Evolutionary conservation across 2,329 filamentous ascomycete species (phyloP), one percentile per base, ranked within the genome.

Genomic region (Biscogniauxia sp.): DNA sequence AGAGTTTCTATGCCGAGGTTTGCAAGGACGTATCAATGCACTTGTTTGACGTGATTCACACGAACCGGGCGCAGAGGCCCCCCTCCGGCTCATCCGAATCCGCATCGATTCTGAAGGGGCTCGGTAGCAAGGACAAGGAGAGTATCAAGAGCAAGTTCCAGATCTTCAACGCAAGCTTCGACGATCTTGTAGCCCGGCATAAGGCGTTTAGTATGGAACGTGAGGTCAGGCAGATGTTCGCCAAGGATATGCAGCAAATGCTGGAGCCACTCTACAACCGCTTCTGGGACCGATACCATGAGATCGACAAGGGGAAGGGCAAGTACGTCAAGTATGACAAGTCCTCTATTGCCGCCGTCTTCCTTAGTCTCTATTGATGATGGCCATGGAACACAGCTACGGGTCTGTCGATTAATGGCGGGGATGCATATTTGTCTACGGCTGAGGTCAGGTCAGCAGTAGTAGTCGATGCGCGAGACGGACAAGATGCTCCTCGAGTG

Each of bases 241-340:
- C 87, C 17, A 88, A 89, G 69, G 93, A 97, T 72, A 89, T 98
- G 65, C 92, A 95, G 74, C 88, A 89, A 69, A 92, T 97, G 78
- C 88, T 99, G 59, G 94, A 98, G 78, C 93, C 94, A 58, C 82
- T 99, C 15, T 99, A 99, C 78, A 90, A 90, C 64, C 85, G 95
- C 53, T 99, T 99, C 78, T 98, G 92, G 88, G 95, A 98, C 77
- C 86, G 94, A 26, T 99, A 99, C 74, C 93, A 97, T 74, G 95
- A 98, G 77, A 88, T 98, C 66, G 94, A 98, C 78, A 97, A 97
- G 80, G 95, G 95, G 61, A 96, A 93, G 78, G 94, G 94, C 68
- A 99, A 99, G 77, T 96, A 98, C 76, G 93, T 96, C 74, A 97
- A 96, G 79, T 98, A 97, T 74, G 93, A 97, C 79, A 97, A 97